Percentiles rank a stretch among this genome's conserved stretches.
Evolutionary conservation across 2,329 filamentous ascomycete genomes (phyloP).

Genomic region (Microdochium paspali): DNA sequence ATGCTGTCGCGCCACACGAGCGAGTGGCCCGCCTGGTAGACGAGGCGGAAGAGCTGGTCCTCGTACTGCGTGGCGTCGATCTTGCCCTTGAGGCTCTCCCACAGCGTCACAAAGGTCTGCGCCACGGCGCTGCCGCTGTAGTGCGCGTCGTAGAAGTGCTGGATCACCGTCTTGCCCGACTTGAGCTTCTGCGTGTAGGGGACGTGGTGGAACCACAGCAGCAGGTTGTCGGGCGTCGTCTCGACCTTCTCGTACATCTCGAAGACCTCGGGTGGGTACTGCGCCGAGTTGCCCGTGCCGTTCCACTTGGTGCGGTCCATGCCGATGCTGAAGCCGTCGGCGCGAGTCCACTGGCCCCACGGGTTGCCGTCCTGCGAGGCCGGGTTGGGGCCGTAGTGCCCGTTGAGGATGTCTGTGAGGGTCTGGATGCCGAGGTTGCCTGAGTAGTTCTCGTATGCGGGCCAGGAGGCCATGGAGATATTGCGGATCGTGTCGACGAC

Average conservation of each 20-base stretch:
- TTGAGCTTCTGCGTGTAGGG: conserved; percentile 54
- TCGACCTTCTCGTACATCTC: conserved; percentile 47
- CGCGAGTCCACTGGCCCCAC: conserved; percentile 66
- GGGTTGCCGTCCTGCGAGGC: conserved; percentile 56
- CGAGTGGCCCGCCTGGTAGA: conserved; percentile 59
- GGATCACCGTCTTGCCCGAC: conserved; percentile 55
- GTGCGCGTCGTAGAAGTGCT: conserved; percentile 43
- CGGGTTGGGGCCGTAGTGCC: conserved; percentile 60
- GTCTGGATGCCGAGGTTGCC: conserved; percentile 65
- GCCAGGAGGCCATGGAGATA: conserved; percentile 62
- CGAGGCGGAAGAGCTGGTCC: conserved; percentile 47
- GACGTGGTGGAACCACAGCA: conserved; percentile 70
- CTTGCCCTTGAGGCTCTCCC: conserved; percentile 43
- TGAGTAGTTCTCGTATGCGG: conserved; percentile 60
- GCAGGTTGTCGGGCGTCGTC: conserved; percentile 56
- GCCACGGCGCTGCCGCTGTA: conserved; percentile 47
- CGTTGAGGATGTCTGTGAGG: conserved; percentile 56
- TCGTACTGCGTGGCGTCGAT: conserved; percentile 52
- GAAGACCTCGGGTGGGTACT: conserved; percentile 55
- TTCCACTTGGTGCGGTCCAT: conserved; percentile 65
- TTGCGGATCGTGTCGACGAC: conserved; percentile 51
- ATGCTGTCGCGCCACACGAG: conserved; percentile 64
- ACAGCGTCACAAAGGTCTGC: conserved; percentile 44
- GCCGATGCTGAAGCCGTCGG: conserved; percentile 47
- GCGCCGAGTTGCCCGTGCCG: conserved; percentile 55